Conservation (phyloP, 2,329 filamentous ascomycete genomes). For the Fusarium phyllophilum region DNA sequence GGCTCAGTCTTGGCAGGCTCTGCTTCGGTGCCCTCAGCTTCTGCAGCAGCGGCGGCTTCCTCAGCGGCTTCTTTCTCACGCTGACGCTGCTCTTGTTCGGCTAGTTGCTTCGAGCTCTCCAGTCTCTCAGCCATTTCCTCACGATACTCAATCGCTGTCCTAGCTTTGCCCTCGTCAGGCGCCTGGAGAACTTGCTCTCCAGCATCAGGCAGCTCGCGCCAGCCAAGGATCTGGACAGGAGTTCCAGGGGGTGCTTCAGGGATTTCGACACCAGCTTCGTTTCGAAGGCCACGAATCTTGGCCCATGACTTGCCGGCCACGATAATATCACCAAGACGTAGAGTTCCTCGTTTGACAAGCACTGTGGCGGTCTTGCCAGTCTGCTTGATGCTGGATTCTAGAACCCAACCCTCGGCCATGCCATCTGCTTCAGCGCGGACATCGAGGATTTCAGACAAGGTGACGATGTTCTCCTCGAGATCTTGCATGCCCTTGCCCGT, state of each 20-base stretch:
- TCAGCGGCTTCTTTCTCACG: constrained; percentile 62
- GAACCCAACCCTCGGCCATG: constrained; percentile 89
- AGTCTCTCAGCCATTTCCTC: constrained; percentile 75
- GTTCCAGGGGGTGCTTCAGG: constrained; percentile 83
- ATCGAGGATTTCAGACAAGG: constrained; percentile 89
- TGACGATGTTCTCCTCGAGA: constrained; percentile 88
- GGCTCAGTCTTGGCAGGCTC: constrained; percentile 52
- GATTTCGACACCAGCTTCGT: constrained; percentile 82
- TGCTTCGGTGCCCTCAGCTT: constrained; percentile 51
- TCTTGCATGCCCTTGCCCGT: constrained; percentile 92
- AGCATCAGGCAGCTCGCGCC: constrained; percentile 82
- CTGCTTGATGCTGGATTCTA: constrained; percentile 89
- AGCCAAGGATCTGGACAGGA: constrained; percentile 94
- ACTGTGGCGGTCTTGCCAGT: constrained; percentile 88
- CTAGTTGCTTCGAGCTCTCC: constrained; percentile 82
- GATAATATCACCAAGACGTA: constrained; percentile 82
- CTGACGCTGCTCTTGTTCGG: constrained; percentile 72
- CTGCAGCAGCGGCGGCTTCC: constrained; percentile 49
- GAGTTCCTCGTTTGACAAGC: constrained; percentile 86
- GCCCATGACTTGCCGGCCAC: constrained; percentile 92
- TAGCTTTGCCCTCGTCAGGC: constrained; percentile 79
- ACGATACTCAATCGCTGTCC: constrained; percentile 80
- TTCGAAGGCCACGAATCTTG: constrained; percentile 82
- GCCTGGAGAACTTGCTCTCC: constrained; percentile 91
- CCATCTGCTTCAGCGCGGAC: constrained; percentile 83